Percentiles rank a stretch among this genome's conserved stretches.
Conservation (phyloP, 768 basidiomycete species). For the Lentinula sp. region DNA sequence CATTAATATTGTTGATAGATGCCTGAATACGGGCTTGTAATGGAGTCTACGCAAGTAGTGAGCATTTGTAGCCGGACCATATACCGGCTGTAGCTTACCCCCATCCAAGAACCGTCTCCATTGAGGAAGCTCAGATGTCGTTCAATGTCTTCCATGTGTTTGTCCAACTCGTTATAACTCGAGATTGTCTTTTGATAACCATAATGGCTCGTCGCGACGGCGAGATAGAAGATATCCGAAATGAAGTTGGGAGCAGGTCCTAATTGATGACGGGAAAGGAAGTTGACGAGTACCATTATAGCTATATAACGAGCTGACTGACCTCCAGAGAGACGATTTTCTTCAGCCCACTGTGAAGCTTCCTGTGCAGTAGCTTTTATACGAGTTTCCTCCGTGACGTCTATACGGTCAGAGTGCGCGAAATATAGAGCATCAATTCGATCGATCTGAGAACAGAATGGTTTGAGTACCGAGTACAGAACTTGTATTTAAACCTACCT, state of each 20-base stretch:
- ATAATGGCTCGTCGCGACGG: conserved; percentile 83
- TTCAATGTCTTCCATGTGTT: conserved; percentile 72
- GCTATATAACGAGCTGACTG: neutral
- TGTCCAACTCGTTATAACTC: conserved; percentile 64
- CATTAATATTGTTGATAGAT: conserved; percentile 64
- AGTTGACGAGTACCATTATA: neutral
- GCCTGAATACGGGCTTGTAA: conserved; percentile 73
- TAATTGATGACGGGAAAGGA: conserved; percentile 13
- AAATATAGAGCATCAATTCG: conserved; percentile 85
- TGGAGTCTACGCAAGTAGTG: conserved; percentile 42
- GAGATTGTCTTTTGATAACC: conserved; percentile 81
- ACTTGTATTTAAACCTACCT: conserved; percentile 38
- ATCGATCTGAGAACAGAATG: conserved; percentile 56
- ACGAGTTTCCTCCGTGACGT: conserved; percentile 85
- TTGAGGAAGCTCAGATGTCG: conserved; percentile 71
- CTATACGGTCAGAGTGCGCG: conserved; percentile 62
- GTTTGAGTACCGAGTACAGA: neutral
- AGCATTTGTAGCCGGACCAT: neutral
- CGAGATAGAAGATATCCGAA: conserved; percentile 89
- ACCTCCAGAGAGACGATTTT: conserved; percentile 43
- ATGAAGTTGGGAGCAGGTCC: conserved; percentile 85
- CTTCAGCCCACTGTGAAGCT: conserved; percentile 63
- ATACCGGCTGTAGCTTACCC: conserved; percentile 39
- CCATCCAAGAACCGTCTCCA: conserved; percentile 78
- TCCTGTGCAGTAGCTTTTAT: conserved; percentile 92